Percentiles rank a stretch among this genome's conserved stretches.
Conservation (phyloP, 2,329 filamentous ascomycete species). For the Boeremia exigua region DNA sequence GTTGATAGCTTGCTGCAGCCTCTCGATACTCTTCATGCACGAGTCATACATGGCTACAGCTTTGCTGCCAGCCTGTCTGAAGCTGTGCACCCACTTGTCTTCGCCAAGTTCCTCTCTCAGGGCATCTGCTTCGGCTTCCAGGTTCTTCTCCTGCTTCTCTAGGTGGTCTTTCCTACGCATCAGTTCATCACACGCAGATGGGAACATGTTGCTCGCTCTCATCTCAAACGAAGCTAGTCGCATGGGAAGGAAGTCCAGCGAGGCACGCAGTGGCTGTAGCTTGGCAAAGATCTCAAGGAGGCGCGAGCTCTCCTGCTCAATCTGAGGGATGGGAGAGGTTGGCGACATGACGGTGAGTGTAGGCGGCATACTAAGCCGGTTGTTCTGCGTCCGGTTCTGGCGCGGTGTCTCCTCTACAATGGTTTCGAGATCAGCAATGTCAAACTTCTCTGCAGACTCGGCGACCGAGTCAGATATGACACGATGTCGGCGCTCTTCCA, state of each 20-base stretch:
- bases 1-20: conserved; percentile 81
- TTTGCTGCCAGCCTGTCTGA: conserved; percentile 88
- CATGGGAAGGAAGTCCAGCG: conserved; percentile 95
- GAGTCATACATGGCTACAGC: conserved; percentile 97
- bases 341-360: conserved; percentile 67
- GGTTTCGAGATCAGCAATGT: conserved; percentile 88
- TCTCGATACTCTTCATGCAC: conserved; percentile 82
- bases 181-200: conserved; percentile 88
- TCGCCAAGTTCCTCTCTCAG: conserved; percentile 89
- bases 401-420: conserved; percentile 87
- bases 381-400: conserved; percentile 61
- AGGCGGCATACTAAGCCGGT: conserved; percentile 71
- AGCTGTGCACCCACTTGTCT: conserved; percentile 94
- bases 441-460: conserved; percentile 69
- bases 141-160: conserved; percentile 84
- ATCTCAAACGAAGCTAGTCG: conserved; percentile 83
- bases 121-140: conserved; percentile 86
- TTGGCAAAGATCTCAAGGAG: conserved; percentile 89
- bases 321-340: conserved; percentile 61
- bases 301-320: conserved; percentile 80
- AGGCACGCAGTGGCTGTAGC: conserved; percentile 92
- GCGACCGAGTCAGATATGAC: conserved; percentile 65
- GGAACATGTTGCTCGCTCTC: conserved; percentile 79
- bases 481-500: conserved; percentile 93
- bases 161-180: conserved; percentile 75